Conservation (phyloP, 108 stramenopile species). For the Chaetoceros muelleri region DNA sequence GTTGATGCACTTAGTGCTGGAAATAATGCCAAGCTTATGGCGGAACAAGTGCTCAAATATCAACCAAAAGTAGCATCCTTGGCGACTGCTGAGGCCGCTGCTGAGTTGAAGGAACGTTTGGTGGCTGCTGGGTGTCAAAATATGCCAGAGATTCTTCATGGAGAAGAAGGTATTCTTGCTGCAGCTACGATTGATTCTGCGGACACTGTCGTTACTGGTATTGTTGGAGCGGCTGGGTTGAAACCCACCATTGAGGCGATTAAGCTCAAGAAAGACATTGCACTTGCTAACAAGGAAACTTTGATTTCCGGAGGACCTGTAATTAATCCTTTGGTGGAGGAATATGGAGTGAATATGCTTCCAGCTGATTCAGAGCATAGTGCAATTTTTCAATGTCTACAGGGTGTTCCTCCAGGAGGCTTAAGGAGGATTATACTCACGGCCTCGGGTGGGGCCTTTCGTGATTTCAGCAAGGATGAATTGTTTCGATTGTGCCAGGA, state of each 20-base stretch:
- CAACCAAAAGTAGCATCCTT: conserved; percentile 58
- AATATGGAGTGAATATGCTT: conserved; percentile 93
- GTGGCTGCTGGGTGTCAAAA: conserved; percentile 28
- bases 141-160: conserved; percentile 70
- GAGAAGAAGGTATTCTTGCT: conserved; percentile 75
- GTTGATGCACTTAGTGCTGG: conserved; percentile 86
- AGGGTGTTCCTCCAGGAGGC: conserved; percentile 88
- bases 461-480: conserved; percentile 89
- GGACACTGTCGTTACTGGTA: conserved; percentile 91
- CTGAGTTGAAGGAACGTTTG: conserved; percentile 34
- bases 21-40: conserved; percentile 80
- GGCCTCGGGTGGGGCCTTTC: conserved; percentile 93
- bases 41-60: conserved; percentile 87
- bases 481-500: conserved; percentile 72
- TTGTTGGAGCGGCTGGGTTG: conserved; percentile 93
- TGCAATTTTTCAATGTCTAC: conserved; percentile 95
- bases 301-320: conserved; percentile 95
- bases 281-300: conserved; percentile 96
- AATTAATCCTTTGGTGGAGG: conserved; percentile 86
- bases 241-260: conserved; percentile 92
- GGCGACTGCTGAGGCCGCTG: conserved; percentile 56
- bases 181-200: conserved; percentile 65
- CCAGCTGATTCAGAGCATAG: conserved; percentile 93
- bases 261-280: conserved; percentile 90
- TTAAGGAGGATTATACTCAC: conserved; percentile 88